Evolutionary conservation across 78 protist genomes (phyloP), one percentile per base, ranked within the genome.

Genomic region (Creolimax fragrantissima): DNA sequence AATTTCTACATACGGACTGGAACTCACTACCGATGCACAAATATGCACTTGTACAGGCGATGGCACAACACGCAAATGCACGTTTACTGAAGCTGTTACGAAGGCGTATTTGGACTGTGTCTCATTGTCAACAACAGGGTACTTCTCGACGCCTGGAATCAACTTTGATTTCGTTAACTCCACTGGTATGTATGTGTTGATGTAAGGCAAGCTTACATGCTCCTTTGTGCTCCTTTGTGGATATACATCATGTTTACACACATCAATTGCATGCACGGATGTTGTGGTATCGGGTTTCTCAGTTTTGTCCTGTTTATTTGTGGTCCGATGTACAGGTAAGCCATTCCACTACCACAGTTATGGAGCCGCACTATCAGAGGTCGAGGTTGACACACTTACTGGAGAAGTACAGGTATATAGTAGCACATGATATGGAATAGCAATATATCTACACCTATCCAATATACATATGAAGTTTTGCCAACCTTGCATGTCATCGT

Each of bases 341-440:
- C 92, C 88, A 43, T 95, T 74, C 93, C 37, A 44, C 88, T 98
- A 98, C 95, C 96, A 85, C 94, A 83, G 94, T 41, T 97, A 90
- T 58, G 99, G 99, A 35, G 94, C 93, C 4, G 95, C 96, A 37
- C 42, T 41, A 7, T 42, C 96, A 3, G 99, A 97, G 90, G 99
- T 98, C 5, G 99, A 98, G 93, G 44, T 98, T 3, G 98, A 97
- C 95, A 86, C 66, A 17, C 95, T 95, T 35, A 96, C 98, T 41
- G 99, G 99, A n/a, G 99, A 96, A 24, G 74, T 58, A 24, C 74
- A 58, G 74, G 74, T 58, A 24, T 58, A 24, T 58, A 32, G n/a
- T n/a, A n/a, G n/a, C n/a, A n/a, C n/a, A n/a, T n/a, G n/a, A n/a
- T n/a, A n/a, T n/a, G n/a, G n/a, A n/a, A n/a, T n/a, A n/a, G n/a